phyloP scores from a whole-genome alignment of 257 asterid genomes.

The Fraxinus quadrangulata region DNA sequence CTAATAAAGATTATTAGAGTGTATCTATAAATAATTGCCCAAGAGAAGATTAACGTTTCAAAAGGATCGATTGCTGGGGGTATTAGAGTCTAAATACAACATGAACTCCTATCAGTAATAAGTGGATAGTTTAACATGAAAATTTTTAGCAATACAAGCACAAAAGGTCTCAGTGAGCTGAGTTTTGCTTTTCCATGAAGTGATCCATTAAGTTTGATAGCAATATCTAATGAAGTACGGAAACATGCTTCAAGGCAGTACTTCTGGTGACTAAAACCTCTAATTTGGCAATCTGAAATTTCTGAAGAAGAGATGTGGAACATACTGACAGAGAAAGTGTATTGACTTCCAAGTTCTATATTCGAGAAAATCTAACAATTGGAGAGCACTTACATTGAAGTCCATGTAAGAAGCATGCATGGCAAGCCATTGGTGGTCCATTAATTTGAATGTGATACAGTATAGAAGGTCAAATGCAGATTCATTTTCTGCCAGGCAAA shows the following conservation, averaged over 20 bases:
- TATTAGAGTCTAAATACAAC: neutral
- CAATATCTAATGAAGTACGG: neutral
- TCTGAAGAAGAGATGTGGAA: neutral
- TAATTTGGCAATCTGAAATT: neutral
- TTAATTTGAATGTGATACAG: constrained; percentile 93
- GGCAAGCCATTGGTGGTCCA: constrained; percentile 94
- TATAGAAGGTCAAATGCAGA: constrained; percentile 92
- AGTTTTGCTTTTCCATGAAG: neutral
- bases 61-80: neutral
- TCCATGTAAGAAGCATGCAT: constrained; percentile 99
- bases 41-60: neutral
- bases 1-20: neutral
- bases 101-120: no score
- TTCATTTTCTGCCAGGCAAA: constrained; percentile 71
- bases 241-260: neutral
- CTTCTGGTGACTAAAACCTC: neutral
- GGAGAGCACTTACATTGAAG: constrained; percentile 66
- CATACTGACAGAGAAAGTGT: neutral
- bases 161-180: no score
- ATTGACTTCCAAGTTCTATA: neutral
- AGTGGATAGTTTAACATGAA: neutral
- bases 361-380: neutral
- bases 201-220: neutral
- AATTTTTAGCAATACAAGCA: neutral
- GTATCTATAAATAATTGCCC: no score